Conservation (phyloP, 129 eudicot genomes). For the Ambrosia trifida region DNA sequence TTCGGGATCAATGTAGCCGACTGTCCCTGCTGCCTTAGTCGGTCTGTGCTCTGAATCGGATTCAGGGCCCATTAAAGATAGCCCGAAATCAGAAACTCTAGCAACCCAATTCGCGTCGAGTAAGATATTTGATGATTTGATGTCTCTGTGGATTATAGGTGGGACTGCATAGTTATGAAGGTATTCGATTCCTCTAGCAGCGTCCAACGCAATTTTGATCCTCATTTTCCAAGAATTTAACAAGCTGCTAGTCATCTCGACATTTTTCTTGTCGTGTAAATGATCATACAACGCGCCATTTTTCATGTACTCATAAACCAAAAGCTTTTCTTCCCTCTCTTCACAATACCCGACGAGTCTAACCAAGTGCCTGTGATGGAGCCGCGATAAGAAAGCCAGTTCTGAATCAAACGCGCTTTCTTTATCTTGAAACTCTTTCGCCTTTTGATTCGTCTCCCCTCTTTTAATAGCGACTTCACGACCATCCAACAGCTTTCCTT, state of each 20-base stretch:
- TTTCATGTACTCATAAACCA: slow-evolving; percentile 94
- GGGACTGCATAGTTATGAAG: slow-evolving; percentile 96
- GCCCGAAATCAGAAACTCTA: slow-evolving; percentile 92
- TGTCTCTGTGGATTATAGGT: slow-evolving; percentile 89
- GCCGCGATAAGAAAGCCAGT: slow-evolving; percentile 80
- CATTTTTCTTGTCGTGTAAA: slow-evolving; percentile 72
- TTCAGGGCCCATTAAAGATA: slow-evolving; percentile 79
- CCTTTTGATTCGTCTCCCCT: slow-evolving; percentile 61
- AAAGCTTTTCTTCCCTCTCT: slow-evolving; percentile 79
- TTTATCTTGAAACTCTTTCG: slow-evolving; percentile 84
- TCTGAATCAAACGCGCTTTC: slow-evolving; percentile 98
- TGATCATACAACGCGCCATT: slow-evolving; percentile 95
- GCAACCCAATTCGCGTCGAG: slow-evolving; percentile 85
- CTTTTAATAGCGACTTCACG: slow-evolving; percentile 95
- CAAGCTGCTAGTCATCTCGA: slow-evolving; percentile 48
- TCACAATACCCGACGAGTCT: slow-evolving; percentile 93
- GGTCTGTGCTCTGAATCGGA: slow-evolving; percentile 56
- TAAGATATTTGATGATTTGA: slow-evolving; percentile 91
- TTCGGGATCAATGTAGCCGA: slow-evolving; percentile 96
- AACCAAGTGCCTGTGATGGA: slow-evolving; percentile 93
- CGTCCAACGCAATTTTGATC: slow-evolving; percentile 79
- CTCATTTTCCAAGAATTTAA: slow-evolving; percentile 92
- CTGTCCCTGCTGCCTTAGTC: slow-evolving; percentile 87
- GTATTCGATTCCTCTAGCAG: slow-evolving; percentile 94
- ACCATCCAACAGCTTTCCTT: slow-evolving; percentile 80